phyloP scores from a whole-genome alignment of 148 eudicot species.

The Camellia sinensis region DNA sequence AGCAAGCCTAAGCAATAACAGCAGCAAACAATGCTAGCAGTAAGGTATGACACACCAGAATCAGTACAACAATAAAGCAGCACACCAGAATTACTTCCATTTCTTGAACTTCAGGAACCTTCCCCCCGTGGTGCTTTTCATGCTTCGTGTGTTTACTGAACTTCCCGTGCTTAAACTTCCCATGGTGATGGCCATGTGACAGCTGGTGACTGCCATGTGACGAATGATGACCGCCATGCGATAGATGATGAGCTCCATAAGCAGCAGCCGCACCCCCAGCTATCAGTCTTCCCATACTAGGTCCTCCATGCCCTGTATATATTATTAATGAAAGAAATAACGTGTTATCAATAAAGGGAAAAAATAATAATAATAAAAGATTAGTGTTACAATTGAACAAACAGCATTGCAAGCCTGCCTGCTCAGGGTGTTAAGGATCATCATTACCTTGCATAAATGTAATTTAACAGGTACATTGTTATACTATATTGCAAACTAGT shows the following conservation, averaged over 20 bases:
- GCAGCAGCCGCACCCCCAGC: conserved; percentile 63
- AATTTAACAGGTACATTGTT: too few relatives aligned
- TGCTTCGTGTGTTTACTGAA: conserved; percentile 9
- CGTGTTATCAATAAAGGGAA: not conserved
- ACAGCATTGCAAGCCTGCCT: not conserved
- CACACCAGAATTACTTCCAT: conserved; percentile 15
- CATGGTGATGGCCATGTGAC: not conserved
- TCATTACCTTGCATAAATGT: not conserved
- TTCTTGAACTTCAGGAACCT: conserved; percentile 14
- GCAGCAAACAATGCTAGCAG: not conserved
- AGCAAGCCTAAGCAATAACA: not conserved
- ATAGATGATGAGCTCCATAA: conserved; percentile 45
- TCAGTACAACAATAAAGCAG: not conserved
- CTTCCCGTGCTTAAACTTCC: conserved; percentile 34
- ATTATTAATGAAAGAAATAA: not conserved
- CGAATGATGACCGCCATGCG: conserved; percentile 30
- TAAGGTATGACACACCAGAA: not conserved
- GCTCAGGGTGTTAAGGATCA: not conserved
- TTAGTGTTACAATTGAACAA: not conserved
- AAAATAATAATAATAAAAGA: not conserved
- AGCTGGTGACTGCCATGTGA: not conserved
- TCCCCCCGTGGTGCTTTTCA: conserved; percentile 12
- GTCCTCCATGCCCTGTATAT: conserved; percentile 24
- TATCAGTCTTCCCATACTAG: conserved; percentile 37
- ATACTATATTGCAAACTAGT: not conserved